Percentiles rank a stretch among this genome's conserved stretches.
Evolutionary conservation across 352 stramenopile species (phyloP).

Genomic region (Aphanomyces invadans): DNA sequence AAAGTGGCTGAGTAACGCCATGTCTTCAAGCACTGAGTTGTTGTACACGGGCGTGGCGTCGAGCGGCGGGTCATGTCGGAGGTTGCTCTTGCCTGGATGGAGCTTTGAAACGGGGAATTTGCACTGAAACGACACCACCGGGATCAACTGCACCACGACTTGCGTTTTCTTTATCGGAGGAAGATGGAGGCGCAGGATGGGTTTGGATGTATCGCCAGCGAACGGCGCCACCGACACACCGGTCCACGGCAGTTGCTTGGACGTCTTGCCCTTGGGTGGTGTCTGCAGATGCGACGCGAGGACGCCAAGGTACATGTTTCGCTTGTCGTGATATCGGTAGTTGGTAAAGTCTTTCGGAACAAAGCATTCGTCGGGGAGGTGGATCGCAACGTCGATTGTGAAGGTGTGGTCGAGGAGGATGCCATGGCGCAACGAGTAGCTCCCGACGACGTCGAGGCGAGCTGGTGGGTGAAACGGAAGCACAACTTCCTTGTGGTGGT

Average conservation of each 20-base stretch:
- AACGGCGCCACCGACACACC: constrained; percentile 48
- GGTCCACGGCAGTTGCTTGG: constrained; percentile 30
- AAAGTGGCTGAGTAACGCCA: constrained; percentile 76
- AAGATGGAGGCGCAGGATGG: constrained; percentile 52
- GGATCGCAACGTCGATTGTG: constrained; percentile 70
- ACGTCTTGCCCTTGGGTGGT: constrained; percentile 26
- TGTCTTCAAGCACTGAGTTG: constrained; percentile 87
- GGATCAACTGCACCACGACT: constrained; percentile 55
- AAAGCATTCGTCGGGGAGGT: constrained; percentile 78
- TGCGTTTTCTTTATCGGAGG: constrained; percentile 39
- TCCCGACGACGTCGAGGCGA: constrained; percentile 77
- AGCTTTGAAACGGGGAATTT: constrained; percentile 77
- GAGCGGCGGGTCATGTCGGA: constrained; percentile 67
- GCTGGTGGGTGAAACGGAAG: constrained; percentile 70
- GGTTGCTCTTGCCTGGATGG: constrained; percentile 72
- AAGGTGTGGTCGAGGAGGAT: constrained; percentile 54
- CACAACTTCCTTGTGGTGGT: constrained; percentile 81
- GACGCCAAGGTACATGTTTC: constrained; percentile 79
- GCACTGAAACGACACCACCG: constrained; percentile 49
- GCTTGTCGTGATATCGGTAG: constrained; percentile 86
- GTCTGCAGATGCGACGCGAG: constrained; percentile 49
- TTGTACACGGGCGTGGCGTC: constrained; percentile 86
- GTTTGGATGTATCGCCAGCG: constrained; percentile 71
- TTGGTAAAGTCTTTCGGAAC: constrained; percentile 85
- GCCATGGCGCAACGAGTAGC: constrained; percentile 82